These are phyloP conservation scores for Aspergillus tanneri DNA, from an alignment of 2,329 filamentous ascomycete species.

Conservation along the genomic window DNA sequence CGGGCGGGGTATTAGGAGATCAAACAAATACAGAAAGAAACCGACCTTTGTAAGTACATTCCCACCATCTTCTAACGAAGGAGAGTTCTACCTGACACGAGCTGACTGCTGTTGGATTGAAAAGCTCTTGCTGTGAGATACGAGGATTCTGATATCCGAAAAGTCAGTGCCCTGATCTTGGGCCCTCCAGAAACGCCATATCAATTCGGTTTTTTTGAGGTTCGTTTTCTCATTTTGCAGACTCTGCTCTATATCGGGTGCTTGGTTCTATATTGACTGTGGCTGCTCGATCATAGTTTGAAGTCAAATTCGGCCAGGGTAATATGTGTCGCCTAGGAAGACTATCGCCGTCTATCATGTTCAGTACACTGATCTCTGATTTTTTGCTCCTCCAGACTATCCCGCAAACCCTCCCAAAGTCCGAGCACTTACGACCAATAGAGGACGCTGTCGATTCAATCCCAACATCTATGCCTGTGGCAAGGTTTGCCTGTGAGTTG, in stretches of 20 bases:
- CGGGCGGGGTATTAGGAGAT: conserved; percentile 63
- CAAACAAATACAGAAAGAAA: conserved; percentile 76
- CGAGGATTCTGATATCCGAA: conserved; percentile 82
- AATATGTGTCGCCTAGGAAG: conserved; percentile 11
- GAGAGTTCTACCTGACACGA: background rate
- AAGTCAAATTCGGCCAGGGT: conserved; percentile 75
- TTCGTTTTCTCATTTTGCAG: conserved; percentile 41
- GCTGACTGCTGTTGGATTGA: conserved; percentile 14
- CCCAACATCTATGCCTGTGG: conserved; percentile 92
- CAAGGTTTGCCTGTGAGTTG: conserved; percentile 82
- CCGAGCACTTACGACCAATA: conserved; percentile 78
- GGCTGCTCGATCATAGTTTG: conserved; percentile 56
- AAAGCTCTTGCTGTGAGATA: conserved; percentile 82
- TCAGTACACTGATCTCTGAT: conserved; percentile 1
- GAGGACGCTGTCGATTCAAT: conserved; percentile 86
- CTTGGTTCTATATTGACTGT: no score
- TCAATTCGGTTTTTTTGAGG: conserved; percentile 96
- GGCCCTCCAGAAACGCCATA: conserved; percentile 94
- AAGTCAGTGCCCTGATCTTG: conserved; percentile 82
- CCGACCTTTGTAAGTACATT: conserved; percentile 70
- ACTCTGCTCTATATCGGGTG: background rate
- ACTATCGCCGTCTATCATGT: background rate
- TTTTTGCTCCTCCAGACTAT: conserved; percentile 64
- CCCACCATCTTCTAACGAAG: background rate
- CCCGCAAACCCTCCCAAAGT: conserved; percentile 64